phyloP scores from a whole-genome alignment of 1,139 yeast genomes.

The Meyerozyma elateridarum region DNA sequence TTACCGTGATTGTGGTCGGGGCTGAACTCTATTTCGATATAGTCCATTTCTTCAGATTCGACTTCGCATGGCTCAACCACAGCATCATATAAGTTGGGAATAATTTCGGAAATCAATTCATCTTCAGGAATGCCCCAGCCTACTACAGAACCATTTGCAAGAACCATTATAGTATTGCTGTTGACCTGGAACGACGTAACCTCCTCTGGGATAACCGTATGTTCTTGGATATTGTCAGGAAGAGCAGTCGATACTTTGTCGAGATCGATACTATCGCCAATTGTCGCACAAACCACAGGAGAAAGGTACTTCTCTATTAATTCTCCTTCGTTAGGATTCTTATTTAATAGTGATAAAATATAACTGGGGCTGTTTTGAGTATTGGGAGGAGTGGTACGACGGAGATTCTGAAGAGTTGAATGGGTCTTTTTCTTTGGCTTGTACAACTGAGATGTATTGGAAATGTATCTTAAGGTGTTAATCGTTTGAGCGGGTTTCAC shows the following conservation, averaged over 20 bases:
- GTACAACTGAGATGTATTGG: no score
- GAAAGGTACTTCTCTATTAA: conserved; percentile 25
- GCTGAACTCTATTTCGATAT: conserved; percentile 43
- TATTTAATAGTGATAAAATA: conserved; percentile 26
- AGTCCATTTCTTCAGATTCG: conserved; percentile 89
- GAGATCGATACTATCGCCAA: conserved; percentile 66
- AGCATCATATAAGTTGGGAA: conserved; percentile 38
- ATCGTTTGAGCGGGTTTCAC: no score
- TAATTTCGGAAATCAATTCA: conserved; percentile 40
- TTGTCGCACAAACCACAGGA: conserved; percentile 56
- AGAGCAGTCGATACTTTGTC: conserved; percentile 31
- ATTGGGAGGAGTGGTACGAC: conserved; percentile 1
- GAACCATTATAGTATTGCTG: conserved; percentile 50
- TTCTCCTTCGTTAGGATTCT: conserved; percentile 19
- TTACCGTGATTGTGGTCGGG: conserved; percentile 25
- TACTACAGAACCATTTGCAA: conserved; percentile 71
- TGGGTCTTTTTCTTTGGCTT: conserved; percentile 3
- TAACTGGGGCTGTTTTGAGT: conserved; percentile 11
- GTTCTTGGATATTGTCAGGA: conserved; percentile 28
- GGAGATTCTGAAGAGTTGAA: not conserved
- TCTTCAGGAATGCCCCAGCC: conserved; percentile 75
- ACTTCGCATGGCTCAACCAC: conserved; percentile 37
- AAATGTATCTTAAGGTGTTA: no score
- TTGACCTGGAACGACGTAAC: conserved; percentile 44
- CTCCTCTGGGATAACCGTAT: conserved; percentile 64